Evolutionary conservation across 2,329 filamentous ascomycete genomes (phyloP), one percentile per base, ranked within the genome.

Genomic region (Beauveria sp.): DNA sequence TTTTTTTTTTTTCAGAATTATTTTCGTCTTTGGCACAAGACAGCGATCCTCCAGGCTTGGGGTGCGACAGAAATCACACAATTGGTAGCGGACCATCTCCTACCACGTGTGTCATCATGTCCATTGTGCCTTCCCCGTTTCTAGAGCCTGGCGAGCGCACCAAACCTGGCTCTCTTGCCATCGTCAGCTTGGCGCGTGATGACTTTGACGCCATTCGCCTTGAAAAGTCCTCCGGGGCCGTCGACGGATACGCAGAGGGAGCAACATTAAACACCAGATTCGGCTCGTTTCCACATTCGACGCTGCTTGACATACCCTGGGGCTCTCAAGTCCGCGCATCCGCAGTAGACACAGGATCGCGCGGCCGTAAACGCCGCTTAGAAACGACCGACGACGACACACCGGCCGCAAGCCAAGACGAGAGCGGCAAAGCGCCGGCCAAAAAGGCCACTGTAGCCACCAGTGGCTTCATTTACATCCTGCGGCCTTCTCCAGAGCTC

Each of bases 291-390:
- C 90, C 90, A 0, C 90, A 93, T 71, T 88, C 84, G 12, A 93
- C 90, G 0, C 76, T 93, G 51, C 82, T 96, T 60, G 81, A 85
- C 5, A 79, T 92, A 59, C 89, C 90, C 47, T 98, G 93, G 93
- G 95, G 95, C 30, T 91, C 90, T 7, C 95, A 98, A 72, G 87
- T 98, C 24, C 83, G 91, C 52, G 95, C 95, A 8, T 96, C 92
- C 1, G 85, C 88, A 38, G 92, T 97, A 61, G 91, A 97, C 70
- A 97, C 93, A 0, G 92, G 93, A 14, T 95, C 91, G n/a, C 81
- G 92, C 67, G 91, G 91, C 40, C 83, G 89, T 57, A 88, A 87
- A 73, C 79, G 83, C 60, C 86, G 86, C 71, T 73, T 78, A 18
- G 77, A 78, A 58, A 73, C 70, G 5, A 72, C 72, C 26, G 77